Conservation (phyloP, 331 rosid genomes). For the Dryas integrifolia region DNA sequence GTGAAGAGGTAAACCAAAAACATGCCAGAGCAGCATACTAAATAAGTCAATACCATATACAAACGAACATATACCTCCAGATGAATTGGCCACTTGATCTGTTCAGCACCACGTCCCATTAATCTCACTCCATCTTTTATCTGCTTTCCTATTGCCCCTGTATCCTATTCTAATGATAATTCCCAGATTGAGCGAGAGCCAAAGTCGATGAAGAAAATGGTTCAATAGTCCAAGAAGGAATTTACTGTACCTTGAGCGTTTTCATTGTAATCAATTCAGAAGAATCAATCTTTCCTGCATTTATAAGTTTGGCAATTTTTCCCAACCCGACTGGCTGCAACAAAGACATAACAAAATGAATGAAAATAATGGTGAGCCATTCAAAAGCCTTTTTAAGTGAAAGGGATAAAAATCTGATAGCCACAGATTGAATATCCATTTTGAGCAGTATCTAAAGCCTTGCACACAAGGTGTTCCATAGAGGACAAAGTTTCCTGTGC, state of each 20-base stretch:
- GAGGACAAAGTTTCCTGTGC: no score
- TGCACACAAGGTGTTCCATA: no score
- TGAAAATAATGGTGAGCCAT: background rate
- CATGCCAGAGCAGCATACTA: background rate
- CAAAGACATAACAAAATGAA: slow-evolving; percentile 16
- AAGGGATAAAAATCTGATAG: background rate
- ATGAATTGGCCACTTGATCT: slow-evolving; percentile 86
- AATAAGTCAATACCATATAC: background rate
- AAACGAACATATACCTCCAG: slow-evolving; percentile 60
- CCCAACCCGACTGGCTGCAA: slow-evolving; percentile 90
- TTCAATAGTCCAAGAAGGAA: slow-evolving; percentile 23
- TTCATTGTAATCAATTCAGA: slow-evolving; percentile 89
- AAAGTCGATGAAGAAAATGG: slow-evolving; percentile 23
- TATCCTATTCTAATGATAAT: slow-evolving; percentile 53
- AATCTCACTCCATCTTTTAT: slow-evolving; percentile 83
- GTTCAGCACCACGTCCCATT: slow-evolving; percentile 96
- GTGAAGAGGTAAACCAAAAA: background rate
- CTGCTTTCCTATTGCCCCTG: slow-evolving; percentile 88
- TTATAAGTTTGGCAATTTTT: slow-evolving; percentile 74
- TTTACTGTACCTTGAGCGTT: slow-evolving; percentile 72
- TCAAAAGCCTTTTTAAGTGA: no score
- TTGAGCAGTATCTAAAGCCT: no score
- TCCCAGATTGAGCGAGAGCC: slow-evolving; percentile 27
- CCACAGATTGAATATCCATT: no score
- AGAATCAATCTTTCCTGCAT: slow-evolving; percentile 86